phyloP scores from a whole-genome alignment of 371 early-diverging fungal species.

The Apophysomyces ossiformis region DNA sequence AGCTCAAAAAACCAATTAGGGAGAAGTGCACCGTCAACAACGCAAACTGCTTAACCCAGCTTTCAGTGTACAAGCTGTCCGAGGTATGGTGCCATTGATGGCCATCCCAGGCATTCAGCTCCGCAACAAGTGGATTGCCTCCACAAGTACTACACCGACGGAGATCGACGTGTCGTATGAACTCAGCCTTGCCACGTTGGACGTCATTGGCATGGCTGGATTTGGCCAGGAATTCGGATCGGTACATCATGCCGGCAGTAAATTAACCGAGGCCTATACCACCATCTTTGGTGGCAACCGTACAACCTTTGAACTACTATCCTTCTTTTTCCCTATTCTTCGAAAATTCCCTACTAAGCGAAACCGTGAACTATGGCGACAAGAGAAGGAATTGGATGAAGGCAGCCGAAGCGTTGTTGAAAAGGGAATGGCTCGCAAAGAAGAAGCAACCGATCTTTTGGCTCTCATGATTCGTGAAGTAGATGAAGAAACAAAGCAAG shows the following conservation, averaged over 20 bases:
- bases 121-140: conserved; percentile 39
- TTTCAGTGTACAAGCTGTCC: conserved; percentile 57
- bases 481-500: conserved; percentile 43
- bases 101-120: conserved; percentile 37
- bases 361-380: conserved; percentile 24
- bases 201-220: conserved; percentile 53
- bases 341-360: conserved; percentile 41
- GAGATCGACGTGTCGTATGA: conserved; percentile 38
- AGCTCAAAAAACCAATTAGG: conserved; percentile 23
- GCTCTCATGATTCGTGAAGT: conserved; percentile 35
- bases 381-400: conserved; percentile 39
- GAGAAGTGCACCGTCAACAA: conserved; percentile 63
- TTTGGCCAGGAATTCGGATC: conserved; percentile 56
- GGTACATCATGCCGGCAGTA: conserved; percentile 30
- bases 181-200: conserved; percentile 46
- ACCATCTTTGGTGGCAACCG: conserved; percentile 41
- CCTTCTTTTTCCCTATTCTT: conserved; percentile 41
- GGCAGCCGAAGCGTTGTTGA: conserved; percentile 49
- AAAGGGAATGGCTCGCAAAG: conserved; percentile 37
- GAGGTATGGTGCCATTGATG: conserved; percentile 51
- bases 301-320: conserved; percentile 33
- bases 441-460: conserved; percentile 32
- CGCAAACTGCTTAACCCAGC: conserved; percentile 74
- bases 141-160: neutral
- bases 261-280: conserved; percentile 52